These are phyloP conservation scores for Rubia occidens DNA, from an alignment of 305 asterid species.

Conservation along the genomic window DNA sequence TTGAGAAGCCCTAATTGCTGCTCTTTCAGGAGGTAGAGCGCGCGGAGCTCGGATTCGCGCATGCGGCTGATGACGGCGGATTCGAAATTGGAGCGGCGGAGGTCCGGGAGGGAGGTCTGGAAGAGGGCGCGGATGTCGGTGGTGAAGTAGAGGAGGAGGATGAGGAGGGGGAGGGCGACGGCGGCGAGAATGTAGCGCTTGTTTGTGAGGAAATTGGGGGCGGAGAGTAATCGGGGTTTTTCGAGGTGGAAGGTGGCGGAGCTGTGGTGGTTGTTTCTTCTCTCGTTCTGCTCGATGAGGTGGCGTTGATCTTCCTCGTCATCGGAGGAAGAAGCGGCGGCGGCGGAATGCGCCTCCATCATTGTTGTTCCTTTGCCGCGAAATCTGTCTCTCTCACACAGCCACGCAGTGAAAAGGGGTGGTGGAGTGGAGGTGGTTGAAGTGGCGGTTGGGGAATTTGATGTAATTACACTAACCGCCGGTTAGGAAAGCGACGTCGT, in stretches of 20 bases:
- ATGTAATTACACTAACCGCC: constrained; percentile 20
- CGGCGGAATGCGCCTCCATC: constrained; percentile 45
- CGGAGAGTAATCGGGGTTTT: constrained; percentile 27
- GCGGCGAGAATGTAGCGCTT: constrained; percentile 73
- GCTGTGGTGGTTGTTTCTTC: constrained; percentile 27
- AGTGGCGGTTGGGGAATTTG: constrained; percentile 19
- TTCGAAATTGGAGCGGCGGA: constrained; percentile 17
- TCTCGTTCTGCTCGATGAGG: constrained; percentile 54
- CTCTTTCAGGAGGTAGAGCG: constrained; percentile 59
- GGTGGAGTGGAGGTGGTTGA: not conserved
- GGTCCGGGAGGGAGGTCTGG: constrained; percentile 34
- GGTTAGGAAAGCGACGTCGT: constrained; percentile 34
- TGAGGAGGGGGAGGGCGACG: constrained; percentile 46
- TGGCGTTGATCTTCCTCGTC: constrained; percentile 77
- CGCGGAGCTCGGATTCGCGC: constrained; percentile 79
- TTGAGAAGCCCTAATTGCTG: constrained; percentile 67
- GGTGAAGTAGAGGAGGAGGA: constrained; percentile 50
- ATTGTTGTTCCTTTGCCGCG: not conserved
- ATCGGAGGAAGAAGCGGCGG: constrained; percentile 35
- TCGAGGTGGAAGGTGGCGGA: constrained; percentile 45
- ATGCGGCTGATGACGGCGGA: constrained; percentile 36
- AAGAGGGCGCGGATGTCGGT: constrained; percentile 57
- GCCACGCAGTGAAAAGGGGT: not conserved
- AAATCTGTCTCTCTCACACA: not conserved
- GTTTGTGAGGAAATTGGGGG: constrained; percentile 25